These are phyloP conservation scores for Fusarium lateritium DNA, from an alignment of 2,329 filamentous ascomycete genomes.

Conservation along the genomic window DNA sequence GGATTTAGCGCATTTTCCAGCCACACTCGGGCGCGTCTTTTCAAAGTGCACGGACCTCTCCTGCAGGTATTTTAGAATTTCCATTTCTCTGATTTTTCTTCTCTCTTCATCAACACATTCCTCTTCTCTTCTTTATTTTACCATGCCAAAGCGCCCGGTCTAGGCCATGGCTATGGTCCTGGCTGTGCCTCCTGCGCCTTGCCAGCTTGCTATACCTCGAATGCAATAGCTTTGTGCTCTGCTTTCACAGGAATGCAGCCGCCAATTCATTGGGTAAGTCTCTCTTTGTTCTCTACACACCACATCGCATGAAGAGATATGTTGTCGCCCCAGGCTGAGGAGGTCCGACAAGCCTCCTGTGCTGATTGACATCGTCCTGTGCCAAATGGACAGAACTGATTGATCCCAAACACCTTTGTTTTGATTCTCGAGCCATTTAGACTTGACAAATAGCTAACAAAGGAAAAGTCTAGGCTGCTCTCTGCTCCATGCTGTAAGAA, in stretches of 20 bases:
- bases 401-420: constrained; percentile 33
- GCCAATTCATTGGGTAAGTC: constrained; percentile 38
- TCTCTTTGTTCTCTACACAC: constrained; percentile 4
- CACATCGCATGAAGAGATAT: constrained; percentile 59
- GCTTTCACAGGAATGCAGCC: constrained; percentile 7
- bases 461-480: constrained; percentile 30
- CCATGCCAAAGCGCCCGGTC: constrained; percentile 13
- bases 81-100: constrained; percentile 40
- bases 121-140: not conserved
- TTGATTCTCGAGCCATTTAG: constrained; percentile 8
- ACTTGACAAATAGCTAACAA: constrained; percentile 42
- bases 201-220: constrained; percentile 22
- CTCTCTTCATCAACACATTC: constrained; percentile 45
- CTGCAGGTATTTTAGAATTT: constrained; percentile 46
- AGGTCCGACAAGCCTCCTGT: constrained; percentile 63
- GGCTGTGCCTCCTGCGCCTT: constrained; percentile 1
- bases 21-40: constrained; percentile 34
- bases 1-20: constrained; percentile 13
- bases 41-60: constrained; percentile 43
- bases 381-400: constrained; percentile 71
- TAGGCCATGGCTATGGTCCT: not conserved
- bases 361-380: constrained; percentile 68
- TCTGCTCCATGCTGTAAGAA: constrained; percentile 27
- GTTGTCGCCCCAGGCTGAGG: constrained; percentile 67
- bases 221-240: constrained; percentile 13